These are phyloP conservation scores for Neofusicoccum sp. DNA, from an alignment of 2,329 filamentous ascomycete genomes.

Conservation along the genomic window DNA sequence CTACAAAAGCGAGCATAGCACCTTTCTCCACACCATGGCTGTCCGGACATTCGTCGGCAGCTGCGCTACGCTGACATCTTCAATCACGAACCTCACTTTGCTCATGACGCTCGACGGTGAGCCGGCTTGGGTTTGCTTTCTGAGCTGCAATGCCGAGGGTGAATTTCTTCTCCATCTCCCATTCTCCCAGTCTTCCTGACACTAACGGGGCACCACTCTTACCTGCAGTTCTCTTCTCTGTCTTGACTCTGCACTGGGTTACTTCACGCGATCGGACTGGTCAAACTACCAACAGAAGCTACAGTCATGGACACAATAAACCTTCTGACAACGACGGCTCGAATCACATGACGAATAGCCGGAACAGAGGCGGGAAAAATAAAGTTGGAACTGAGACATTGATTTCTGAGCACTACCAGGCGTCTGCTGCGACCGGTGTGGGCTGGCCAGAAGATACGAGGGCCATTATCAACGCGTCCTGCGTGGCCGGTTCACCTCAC, in stretches of 20 bases:
- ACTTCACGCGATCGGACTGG: slow-evolving; percentile 6
- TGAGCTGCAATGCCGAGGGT: slow-evolving; percentile 14
- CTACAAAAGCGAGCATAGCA: not conserved
- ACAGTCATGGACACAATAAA: not conserved
- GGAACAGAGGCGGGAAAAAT: not conserved
- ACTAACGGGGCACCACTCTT: not conserved
- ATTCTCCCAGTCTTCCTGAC: no score
- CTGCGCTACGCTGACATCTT: not conserved
- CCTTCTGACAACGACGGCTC: not conserved
- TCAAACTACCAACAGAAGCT: slow-evolving; percentile 2
- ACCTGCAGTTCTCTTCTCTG: slow-evolving; percentile 2
- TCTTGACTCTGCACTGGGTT: slow-evolving; percentile 11
- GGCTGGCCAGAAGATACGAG: slow-evolving; percentile 3
- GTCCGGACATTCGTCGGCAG: slow-evolving; percentile 14
- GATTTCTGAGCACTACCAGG: slow-evolving; percentile 8
- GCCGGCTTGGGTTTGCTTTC: slow-evolving; percentile 14
- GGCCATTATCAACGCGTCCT: not conserved
- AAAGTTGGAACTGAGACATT: slow-evolving; percentile 1
- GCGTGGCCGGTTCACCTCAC: not conserved
- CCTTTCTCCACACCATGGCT: slow-evolving; percentile 6
- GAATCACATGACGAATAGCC: not conserved
- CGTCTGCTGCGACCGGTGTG: not conserved
- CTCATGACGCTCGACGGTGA: slow-evolving; percentile 11
- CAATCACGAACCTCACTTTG: not conserved
- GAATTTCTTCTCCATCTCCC: not conserved